Conservation (phyloP, 2,329 filamentous ascomycete genomes). For the Chaetothyriales sp. region DNA sequence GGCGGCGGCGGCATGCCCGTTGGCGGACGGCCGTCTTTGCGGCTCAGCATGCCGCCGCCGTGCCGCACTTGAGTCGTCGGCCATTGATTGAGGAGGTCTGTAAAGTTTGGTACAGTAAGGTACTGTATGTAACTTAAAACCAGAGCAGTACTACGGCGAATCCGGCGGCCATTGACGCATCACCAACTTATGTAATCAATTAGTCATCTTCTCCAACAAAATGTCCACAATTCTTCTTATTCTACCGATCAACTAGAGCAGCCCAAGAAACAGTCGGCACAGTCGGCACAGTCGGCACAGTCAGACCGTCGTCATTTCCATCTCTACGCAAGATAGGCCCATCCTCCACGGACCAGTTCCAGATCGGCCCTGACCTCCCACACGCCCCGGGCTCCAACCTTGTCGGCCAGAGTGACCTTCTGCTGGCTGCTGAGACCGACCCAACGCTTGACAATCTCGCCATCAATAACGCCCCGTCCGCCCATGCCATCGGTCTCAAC, state of each 20-base stretch:
- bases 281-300: no score
- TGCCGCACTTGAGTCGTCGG: neutral
- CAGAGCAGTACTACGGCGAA: neutral
- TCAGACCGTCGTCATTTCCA: no score
- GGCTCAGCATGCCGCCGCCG: neutral
- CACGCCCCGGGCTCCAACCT: slow-evolving; percentile 49
- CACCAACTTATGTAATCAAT: no score
- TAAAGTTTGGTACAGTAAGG: neutral
- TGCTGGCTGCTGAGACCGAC: slow-evolving; percentile 58
- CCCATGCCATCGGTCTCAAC: slow-evolving; percentile 34
- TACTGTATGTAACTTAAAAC: neutral
- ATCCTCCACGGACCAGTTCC: slow-evolving; percentile 45
- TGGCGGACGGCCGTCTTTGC: neutral
- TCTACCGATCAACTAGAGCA: no score
- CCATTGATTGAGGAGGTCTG: neutral
- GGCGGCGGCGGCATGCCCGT: neutral
- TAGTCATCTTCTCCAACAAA: no score
- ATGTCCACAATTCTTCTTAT: no score
- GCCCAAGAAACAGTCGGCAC: no score
- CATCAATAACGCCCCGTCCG: slow-evolving; percentile 59
- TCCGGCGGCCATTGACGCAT: no score
- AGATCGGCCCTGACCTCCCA: slow-evolving; percentile 57
- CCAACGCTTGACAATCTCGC: slow-evolving; percentile 59
- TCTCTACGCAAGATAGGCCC: neutral
- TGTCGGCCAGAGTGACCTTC: slow-evolving; percentile 55